Conservation (phyloP, 1,284 basidiomycete genomes). For the Meira nashicola region DNA sequence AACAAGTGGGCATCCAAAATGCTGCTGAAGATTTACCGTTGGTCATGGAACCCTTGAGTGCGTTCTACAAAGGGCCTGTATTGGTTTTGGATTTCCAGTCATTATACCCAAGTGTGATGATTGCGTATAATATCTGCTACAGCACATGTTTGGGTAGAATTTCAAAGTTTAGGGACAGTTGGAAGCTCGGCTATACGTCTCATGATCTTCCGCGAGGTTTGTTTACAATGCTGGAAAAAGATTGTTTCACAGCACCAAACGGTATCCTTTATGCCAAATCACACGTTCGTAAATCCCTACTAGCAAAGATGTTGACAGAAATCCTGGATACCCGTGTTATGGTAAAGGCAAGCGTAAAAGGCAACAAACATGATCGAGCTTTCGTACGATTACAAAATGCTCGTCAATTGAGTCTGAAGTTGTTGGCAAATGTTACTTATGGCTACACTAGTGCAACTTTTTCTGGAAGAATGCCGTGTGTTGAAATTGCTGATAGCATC, state of each 20-base stretch:
- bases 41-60: constrained; percentile 87
- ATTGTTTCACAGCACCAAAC: constrained; percentile 61
- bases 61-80: constrained; percentile 85
- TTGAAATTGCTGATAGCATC: constrained; percentile 95
- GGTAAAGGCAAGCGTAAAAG: constrained; percentile 93
- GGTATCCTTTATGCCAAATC: constrained; percentile 89
- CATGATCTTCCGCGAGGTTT: constrained; percentile 14
- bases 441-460: constrained; percentile 90
- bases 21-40: constrained; percentile 90
- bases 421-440: constrained; percentile 59
- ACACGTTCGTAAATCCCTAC: constrained; percentile 73
- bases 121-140: constrained; percentile 73
- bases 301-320: constrained; percentile 87
- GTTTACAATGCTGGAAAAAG: constrained; percentile 17
- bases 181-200: constrained; percentile 66
- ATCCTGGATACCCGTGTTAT: constrained; percentile 93
- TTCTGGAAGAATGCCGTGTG: constrained; percentile 95
- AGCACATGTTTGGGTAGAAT: constrained; percentile 88
- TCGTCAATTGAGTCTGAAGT: constrained; percentile 42
- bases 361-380: constrained; percentile 65
- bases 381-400: constrained; percentile 46
- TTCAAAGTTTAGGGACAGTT: constrained; percentile 73
- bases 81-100: constrained; percentile 92
- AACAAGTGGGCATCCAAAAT: constrained; percentile 66
- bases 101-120: constrained; percentile 94